Base-by-base conservation (phyloP, 805 yeast species). In the Yueomyces sp. region DNA sequence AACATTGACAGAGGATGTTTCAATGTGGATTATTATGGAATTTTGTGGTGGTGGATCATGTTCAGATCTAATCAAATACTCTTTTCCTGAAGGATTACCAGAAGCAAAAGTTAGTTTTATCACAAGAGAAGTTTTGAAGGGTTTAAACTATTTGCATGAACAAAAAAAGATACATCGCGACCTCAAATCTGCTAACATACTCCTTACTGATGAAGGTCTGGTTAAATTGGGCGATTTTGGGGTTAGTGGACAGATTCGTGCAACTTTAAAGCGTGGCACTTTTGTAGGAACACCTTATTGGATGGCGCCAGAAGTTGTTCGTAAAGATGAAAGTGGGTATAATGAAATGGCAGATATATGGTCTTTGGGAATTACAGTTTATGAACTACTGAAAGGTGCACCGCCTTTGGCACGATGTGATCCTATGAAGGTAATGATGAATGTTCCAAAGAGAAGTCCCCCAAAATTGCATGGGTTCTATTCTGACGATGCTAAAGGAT, bases 241-340 rank as follows among this genome's bases (percentile, higher is more conserved):
- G 1, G 96, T 88, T 3, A 77, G 90, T 53, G 92, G 92, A 0
- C 92, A 86, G 59, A 68, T 88, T 29, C 73, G 80, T 26, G 57
- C 96, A 2, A 79, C 79, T 42, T 69, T 74, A 51, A 63, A 76
- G 45, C 68, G 77, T 47, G 73, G 80, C 49, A 85, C 96, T 0
- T 81, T 88, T 69, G 95, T 87, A 42, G 97, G 97, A 1, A 87
- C 96, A 0, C 96, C 96, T 11, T 85, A 77, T 62, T 88, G 96
- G 96, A 88, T 90, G 97, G 98, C 98, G 0, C 98, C 98, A 0
- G 98, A 92, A 59, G 83, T 90, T n/a, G 82, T 92, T 39, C 48
- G 51, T 39, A 53, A 51, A 45, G 56, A 61, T 40, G 27, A 36
- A 12, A 37, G 43, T 41, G 94, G 92, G 1, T 87, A 92, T 60